These are phyloP conservation scores for Lathyrus oleraceus DNA, from an alignment of 306 rosid genomes.

Conservation along the genomic window DNA sequence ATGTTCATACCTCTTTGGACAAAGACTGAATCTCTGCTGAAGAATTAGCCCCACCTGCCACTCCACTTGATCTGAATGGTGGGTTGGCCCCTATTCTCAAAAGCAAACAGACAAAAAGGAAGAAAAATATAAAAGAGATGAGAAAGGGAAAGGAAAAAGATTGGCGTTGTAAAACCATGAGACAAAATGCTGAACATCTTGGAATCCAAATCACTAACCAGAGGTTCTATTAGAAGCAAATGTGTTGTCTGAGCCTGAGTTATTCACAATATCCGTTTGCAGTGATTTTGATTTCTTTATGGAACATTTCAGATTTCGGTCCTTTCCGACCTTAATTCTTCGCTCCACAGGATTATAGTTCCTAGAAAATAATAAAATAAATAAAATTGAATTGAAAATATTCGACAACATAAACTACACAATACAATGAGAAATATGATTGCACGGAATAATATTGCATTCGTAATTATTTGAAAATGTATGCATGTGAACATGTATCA, in stretches of 20 bases:
- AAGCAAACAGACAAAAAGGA: conserved; percentile 18
- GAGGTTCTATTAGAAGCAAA: conserved; percentile 38
- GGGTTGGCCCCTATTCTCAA: conserved; percentile 58
- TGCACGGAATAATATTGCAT: neutral
- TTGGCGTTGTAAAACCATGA: conserved; percentile 8
- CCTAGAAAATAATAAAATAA: conserved; percentile 40
- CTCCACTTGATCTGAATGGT: conserved; percentile 53
- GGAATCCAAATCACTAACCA: conserved; percentile 32
- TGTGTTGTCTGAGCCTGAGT: conserved; percentile 36
- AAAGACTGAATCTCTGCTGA: conserved; percentile 63
- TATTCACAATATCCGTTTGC: conserved; percentile 31
- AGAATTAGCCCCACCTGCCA: conserved; percentile 45
- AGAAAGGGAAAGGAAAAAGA: conserved; percentile 3
- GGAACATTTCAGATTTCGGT: conserved; percentile 52
- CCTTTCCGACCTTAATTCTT: conserved; percentile 75
- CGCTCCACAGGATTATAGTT: conserved; percentile 89
- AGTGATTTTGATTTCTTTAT: conserved; percentile 61
- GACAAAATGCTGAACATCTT: conserved; percentile 29
- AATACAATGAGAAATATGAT: conserved; percentile 12
- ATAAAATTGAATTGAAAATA: neutral
- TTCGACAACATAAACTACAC: neutral
- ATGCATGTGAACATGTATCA: conserved; percentile 9
- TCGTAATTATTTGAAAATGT: conserved; percentile 10
- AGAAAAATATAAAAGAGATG: neutral
- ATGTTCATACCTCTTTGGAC: conserved; percentile 65